Percentiles rank a stretch among this genome's conserved stretches.
Evolutionary conservation across 495 filamentous ascomycete genomes (phyloP).

Genomic region (Sabuloglossum arenarium): DNA sequence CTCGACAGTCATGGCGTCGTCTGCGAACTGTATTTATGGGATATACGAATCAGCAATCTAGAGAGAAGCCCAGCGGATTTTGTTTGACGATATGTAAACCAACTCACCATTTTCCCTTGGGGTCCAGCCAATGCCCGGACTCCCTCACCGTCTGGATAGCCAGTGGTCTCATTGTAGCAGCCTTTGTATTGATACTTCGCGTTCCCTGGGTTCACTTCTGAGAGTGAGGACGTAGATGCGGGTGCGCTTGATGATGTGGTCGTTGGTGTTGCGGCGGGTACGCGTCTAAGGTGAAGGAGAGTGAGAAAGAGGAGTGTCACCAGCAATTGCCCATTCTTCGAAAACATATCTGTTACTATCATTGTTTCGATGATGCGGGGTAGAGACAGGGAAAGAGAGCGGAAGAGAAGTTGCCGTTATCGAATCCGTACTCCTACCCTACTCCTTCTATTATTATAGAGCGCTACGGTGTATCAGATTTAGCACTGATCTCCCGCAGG

Average conservation of each 20-base stretch:
- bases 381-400: no score
- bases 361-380: no score
- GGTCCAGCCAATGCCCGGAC: conserved; percentile 10
- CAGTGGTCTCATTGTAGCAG: conserved; percentile 18
- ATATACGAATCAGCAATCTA: no score
- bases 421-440: no score
- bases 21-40: conserved; percentile 1
- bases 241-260: background rate
- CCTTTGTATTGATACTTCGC: conserved; percentile 13
- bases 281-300: background rate
- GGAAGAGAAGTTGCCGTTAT: no score
- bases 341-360: no score
- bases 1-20: conserved; percentile 12
- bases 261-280: background rate
- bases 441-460: no score
- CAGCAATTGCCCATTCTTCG: no score
- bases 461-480: no score
- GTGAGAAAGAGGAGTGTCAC: background rate
- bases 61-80: no score
- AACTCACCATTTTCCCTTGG: conserved; percentile 10
- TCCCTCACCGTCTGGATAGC: background rate
- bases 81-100: no score
- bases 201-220: conserved; percentile 3
- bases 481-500: no score
- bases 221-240: background rate